Evolutionary conservation across 1,139 yeast species (phyloP).

Genomic region (Candida sanyaensis): DNA sequence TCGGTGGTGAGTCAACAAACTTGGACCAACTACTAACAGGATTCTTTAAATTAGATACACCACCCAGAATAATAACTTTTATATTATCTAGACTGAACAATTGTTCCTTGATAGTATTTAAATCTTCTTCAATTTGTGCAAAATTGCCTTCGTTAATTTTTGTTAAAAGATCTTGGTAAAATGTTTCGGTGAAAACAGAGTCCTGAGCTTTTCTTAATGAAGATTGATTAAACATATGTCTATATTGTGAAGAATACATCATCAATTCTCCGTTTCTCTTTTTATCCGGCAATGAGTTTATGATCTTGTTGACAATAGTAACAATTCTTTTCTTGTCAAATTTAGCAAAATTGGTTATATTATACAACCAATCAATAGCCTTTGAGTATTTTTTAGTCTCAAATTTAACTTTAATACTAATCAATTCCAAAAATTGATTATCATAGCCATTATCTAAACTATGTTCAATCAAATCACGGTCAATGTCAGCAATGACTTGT

Average conservation of each 20-base stretch:
- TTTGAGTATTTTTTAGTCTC: constrained; percentile 60
- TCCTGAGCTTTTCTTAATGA: constrained; percentile 73
- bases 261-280: constrained; percentile 80
- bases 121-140: constrained; percentile 46
- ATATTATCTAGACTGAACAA: constrained; percentile 63
- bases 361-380: constrained; percentile 77
- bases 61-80: constrained; percentile 74
- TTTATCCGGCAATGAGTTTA: constrained; percentile 74
- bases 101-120: constrained; percentile 57
- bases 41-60: constrained; percentile 44
- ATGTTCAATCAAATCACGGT: constrained; percentile 69
- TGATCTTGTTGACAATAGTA: constrained; percentile 70
- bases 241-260: constrained; percentile 62
- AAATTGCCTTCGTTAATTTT: constrained; percentile 57
- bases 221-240: constrained; percentile 53
- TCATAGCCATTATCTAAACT: constrained; percentile 59
- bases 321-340: constrained; percentile 75
- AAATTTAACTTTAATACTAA: constrained; percentile 63
- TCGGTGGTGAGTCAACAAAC: constrained; percentile 28
- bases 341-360: constrained; percentile 61
- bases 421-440: constrained; percentile 63
- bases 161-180: constrained; percentile 50
- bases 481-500: constrained; percentile 69
- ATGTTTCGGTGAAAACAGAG: constrained; percentile 60
- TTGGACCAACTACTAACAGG: constrained; percentile 69